Conservation (phyloP, 306 rosid species). For the Senna tora region DNA sequence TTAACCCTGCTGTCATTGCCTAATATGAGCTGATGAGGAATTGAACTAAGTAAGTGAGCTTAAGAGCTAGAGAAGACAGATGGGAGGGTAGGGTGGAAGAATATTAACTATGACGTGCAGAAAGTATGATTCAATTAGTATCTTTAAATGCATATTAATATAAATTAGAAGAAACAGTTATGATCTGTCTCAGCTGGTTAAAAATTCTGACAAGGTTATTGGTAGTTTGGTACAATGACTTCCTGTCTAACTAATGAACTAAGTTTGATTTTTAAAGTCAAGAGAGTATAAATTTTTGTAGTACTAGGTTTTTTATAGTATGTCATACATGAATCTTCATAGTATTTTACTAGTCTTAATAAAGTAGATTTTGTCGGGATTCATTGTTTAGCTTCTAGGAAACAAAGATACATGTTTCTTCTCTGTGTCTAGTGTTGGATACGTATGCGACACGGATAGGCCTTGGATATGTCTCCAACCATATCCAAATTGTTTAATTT, state of each 20-base stretch:
- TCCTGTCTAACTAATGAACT: constrained; percentile 22
- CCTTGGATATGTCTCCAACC: too few relatives aligned
- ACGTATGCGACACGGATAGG: too few relatives aligned
- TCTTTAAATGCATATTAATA: neutral
- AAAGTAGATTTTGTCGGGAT: constrained; percentile 22
- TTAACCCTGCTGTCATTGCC: constrained; percentile 37
- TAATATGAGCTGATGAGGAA: constrained; percentile 26
- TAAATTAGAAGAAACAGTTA: constrained; percentile 9
- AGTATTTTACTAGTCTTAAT: constrained; percentile 20
- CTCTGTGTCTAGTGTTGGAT: too few relatives aligned
- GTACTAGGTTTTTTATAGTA: constrained; percentile 13
- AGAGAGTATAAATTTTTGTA: constrained; percentile 19
- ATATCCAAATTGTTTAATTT: too few relatives aligned
- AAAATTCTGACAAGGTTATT: neutral
- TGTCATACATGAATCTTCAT: constrained; percentile 17
- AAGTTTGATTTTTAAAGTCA: constrained; percentile 27
- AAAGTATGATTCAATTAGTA: constrained; percentile 17
- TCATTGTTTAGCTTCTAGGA: neutral
- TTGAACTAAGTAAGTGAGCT: constrained; percentile 42
- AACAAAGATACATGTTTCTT: too few relatives aligned
- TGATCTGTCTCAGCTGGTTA: neutral
- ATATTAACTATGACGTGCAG: constrained; percentile 8
- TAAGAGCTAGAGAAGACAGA: constrained; percentile 30
- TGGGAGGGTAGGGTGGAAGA: constrained; percentile 18
- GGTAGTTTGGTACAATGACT: neutral